Base-by-base conservation (phyloP, 345 rosid species). In the Eutrema japonicum region DNA sequence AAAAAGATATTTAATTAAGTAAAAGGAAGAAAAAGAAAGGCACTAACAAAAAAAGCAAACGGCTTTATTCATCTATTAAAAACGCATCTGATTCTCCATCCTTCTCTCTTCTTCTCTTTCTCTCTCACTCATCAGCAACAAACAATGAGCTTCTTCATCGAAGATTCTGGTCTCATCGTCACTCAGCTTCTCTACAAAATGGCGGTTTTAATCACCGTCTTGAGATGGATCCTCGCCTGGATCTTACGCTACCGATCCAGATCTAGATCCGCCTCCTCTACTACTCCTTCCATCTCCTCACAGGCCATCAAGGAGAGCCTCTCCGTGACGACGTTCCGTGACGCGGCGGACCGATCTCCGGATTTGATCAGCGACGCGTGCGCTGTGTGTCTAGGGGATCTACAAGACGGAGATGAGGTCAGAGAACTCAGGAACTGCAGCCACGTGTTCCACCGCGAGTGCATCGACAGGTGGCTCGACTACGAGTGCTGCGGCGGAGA, bases 361-460 rank as follows among this genome's bases (percentile, higher is more conserved):
- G 65, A 58, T 4, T 48, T 33, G 11, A 63, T 71, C 4, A 77
- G 77, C 8, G 88, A 87, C 79, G 84, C 90, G 35, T 95, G 99
- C 18, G 99, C 96, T 0, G 96, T 95, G 3, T 95, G 99, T 70
- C 76, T 95, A 32, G 82, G 79, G 27, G 85, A 79, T 29, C 74
- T 95, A 50, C 59, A 48, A 43, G 84, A 77, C 38, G 43, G 68
- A 3, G 98, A 95, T 38, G 90, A 87, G 71, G 90, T 92, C 40
- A 81, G 93, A 55, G 96, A 92, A 72, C 70, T 92, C 3, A 83
- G 93, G 75, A 95, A 92, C 72, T 95, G 99, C 59, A 78, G 83
- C 83, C 99, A 95, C 81, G 93, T 92, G 78, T 95, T 89, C 70
- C 99, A 95, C 64, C 78, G 70, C 11, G 96, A 92, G 38, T 95